Evolutionary conservation across 2,329 filamentous ascomycete genomes (phyloP).

Genomic region (Fusarium falciforme): DNA sequence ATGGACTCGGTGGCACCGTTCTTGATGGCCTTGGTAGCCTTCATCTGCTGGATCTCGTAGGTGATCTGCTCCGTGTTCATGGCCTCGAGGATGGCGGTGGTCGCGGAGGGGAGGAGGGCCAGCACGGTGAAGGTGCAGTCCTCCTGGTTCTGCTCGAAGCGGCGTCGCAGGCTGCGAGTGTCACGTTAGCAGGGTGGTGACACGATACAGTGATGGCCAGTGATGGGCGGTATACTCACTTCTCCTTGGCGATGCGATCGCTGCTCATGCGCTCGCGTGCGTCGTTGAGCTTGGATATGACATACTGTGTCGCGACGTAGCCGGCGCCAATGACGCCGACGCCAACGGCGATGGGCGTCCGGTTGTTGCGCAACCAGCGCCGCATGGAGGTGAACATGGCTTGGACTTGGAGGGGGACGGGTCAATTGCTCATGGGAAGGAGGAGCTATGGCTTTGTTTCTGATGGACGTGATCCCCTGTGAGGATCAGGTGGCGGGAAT

Average conservation of each 20-base stretch:
- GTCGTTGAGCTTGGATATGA: constrained; percentile 89
- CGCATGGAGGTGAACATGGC: constrained; percentile 77
- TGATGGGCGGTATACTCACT: constrained; percentile 66
- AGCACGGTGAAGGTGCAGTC: constrained; percentile 98
- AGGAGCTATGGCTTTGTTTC: not conserved
- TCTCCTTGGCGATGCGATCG: constrained; percentile 95
- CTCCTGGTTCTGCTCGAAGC: constrained; percentile 99
- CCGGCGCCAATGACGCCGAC: constrained; percentile 88
- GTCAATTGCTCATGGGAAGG: constrained; percentile 33
- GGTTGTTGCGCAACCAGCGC: constrained; percentile 93
- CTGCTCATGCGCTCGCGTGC: constrained; percentile 96
- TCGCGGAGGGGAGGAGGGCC: constrained; percentile 92
- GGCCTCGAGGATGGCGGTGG: constrained; percentile 86
- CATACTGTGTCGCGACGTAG: constrained; percentile 93
- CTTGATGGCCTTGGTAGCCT: constrained; percentile 73
- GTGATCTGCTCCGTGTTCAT: constrained; percentile 94
- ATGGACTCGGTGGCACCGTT: constrained; percentile 66
- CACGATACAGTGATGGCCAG: not conserved
- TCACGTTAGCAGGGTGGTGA: constrained; percentile 1
- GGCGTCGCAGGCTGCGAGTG: constrained; percentile 79
- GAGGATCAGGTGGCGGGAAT: not conserved
- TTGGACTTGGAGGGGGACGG: constrained; percentile 10
- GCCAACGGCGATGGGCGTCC: constrained; percentile 88
- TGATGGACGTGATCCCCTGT: not conserved
- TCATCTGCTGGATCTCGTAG: constrained; percentile 93